A percentile compares a stretch with the other conserved stretches of the same genome.
phyloP scores from a whole-genome alignment of 2,329 filamentous ascomycete species.

The Colletotrichum sp. region DNA sequence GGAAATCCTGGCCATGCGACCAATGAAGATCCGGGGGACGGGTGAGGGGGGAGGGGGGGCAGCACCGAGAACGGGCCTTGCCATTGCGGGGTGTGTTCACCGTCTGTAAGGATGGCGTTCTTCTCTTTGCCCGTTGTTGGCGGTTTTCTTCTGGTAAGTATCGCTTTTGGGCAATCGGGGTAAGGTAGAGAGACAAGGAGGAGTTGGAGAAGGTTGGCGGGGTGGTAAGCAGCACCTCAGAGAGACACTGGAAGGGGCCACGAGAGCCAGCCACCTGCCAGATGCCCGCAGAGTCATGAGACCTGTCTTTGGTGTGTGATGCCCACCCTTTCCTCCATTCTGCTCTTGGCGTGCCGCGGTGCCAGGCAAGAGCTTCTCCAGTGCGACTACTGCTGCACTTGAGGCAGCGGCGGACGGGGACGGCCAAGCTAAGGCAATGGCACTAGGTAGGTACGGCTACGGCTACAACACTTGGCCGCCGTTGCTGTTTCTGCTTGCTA shows the following conservation, averaged over 20 bases:
- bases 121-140: not conserved
- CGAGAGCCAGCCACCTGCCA: conserved; percentile 20
- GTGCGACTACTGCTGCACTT: not conserved
- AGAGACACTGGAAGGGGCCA: not conserved
- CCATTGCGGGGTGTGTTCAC: not conserved
- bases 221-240: not conserved
- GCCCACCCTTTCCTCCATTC: not conserved
- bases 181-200: not conserved
- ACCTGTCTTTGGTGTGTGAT: conserved; percentile 16
- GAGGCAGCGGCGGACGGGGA: not conserved
- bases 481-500: not conserved
- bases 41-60: not conserved
- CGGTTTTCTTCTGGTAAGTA: not conserved
- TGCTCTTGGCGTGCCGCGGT: not conserved
- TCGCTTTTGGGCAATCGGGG: not conserved
- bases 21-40: not conserved
- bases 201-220: not conserved
- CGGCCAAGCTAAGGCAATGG: not conserved
- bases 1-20: not conserved
- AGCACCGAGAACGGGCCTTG: not conserved
- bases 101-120: not conserved
- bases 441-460: not conserved
- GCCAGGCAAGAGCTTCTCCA: not conserved
- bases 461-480: not conserved
- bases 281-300: conserved; percentile 8